A percentile compares a stretch with the other conserved stretches of the same genome.
These are phyloP conservation scores for Dothistroma septosporum DNA, from an alignment of 2,329 filamentous ascomycete genomes.

Conservation along the genomic window DNA sequence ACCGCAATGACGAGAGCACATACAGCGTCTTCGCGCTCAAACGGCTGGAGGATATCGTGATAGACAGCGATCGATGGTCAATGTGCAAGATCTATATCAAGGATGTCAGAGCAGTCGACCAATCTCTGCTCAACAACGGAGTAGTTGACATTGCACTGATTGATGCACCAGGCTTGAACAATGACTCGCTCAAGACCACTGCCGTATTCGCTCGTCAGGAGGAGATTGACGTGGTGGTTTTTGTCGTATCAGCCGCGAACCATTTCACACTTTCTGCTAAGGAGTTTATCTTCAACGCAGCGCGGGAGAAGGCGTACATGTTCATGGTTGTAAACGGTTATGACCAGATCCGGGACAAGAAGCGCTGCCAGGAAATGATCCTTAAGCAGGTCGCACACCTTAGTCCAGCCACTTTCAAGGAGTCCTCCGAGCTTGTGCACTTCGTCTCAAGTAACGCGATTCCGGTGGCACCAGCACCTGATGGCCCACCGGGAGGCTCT, in stretches of 20 bases:
- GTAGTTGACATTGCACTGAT: conserved; percentile 98
- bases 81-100: conserved; percentile 97
- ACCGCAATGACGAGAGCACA: conserved; percentile 86
- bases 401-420: conserved; percentile 91
- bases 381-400: conserved; percentile 80
- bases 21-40: conserved; percentile 79
- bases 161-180: conserved; percentile 91
- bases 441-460: conserved; percentile 98
- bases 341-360: conserved; percentile 87
- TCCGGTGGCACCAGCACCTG: conserved; percentile 61
- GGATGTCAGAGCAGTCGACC: conserved; percentile 81
- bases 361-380: conserved; percentile 86
- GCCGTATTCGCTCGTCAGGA: conserved; percentile 96
- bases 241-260: conserved; percentile 95
- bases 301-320: conserved; percentile 95
- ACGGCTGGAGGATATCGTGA: conserved; percentile 82
- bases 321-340: conserved; percentile 99
- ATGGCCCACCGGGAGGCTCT: conserved; percentile 50
- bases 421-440: conserved; percentile 86
- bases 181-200: conserved; percentile 93
- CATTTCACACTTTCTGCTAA: conserved; percentile 97
- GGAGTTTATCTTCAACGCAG: conserved; percentile 94
- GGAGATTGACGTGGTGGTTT: conserved; percentile 97
- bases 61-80: conserved; percentile 80
- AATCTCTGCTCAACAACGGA: conserved; percentile 93